Evolutionary conservation across 768 basidiomycete genomes (phyloP).

Genomic region (Mycena belliarum): DNA sequence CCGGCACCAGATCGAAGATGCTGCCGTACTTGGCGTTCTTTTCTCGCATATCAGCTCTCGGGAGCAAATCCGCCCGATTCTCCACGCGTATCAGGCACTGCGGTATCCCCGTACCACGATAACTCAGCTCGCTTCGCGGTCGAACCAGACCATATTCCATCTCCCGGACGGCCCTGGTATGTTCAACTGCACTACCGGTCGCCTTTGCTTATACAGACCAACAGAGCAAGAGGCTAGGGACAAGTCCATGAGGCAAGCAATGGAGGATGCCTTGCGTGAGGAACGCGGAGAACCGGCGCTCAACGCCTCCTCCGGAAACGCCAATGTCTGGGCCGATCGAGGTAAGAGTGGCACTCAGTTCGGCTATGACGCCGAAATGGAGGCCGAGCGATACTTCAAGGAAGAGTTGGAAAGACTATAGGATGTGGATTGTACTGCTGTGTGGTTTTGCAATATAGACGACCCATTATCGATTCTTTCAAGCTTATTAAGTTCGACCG

Average conservation of each 20-base stretch:
- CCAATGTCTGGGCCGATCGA: conserved; percentile 62
- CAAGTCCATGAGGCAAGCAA: conserved; percentile 50
- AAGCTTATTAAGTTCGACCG: too few relatives aligned
- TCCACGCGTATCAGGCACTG: conserved; percentile 54
- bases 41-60: conserved; percentile 43
- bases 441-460: too few relatives aligned
- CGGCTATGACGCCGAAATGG: conserved; percentile 54
- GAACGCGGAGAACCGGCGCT: conserved; percentile 11
- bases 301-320: conserved; percentile 32
- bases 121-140: conserved; percentile 49
- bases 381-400: conserved; percentile 61
- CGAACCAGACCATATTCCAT: conserved; percentile 54
- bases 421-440: too few relatives aligned
- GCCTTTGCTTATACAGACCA: too few relatives aligned
- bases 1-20: conserved; percentile 34
- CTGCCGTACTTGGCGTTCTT: conserved; percentile 46
- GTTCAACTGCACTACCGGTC: too few relatives aligned
- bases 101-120: conserved; percentile 49
- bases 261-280: conserved; percentile 31
- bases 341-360: conserved; percentile 49
- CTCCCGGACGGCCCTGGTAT: conserved; percentile 58
- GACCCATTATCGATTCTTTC: too few relatives aligned
- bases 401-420: too few relatives aligned
- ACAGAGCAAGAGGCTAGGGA: conserved; percentile 47
- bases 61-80: conserved; percentile 42